Evolutionary conservation across 169 alveolate genomes (phyloP).

Genomic region (Plasmodium relictum): DNA sequence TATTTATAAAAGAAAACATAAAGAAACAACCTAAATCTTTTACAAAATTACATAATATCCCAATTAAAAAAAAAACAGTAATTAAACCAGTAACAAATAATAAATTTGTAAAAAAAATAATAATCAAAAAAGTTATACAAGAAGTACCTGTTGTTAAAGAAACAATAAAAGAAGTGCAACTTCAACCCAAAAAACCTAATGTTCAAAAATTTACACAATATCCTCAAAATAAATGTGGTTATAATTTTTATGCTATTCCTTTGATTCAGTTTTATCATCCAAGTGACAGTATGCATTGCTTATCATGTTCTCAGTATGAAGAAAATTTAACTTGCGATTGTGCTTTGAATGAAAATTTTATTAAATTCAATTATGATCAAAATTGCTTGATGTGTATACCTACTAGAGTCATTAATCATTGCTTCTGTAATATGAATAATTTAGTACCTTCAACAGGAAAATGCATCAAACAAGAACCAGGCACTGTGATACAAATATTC

Average conservation of each 20-base stretch:
- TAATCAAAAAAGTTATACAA: conserved; percentile 10
- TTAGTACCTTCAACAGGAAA: neutral
- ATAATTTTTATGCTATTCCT: conserved; percentile 26
- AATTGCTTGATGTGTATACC: conserved; percentile 52
- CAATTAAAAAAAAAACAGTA: conserved; percentile 12
- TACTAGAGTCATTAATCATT: conserved; percentile 24
- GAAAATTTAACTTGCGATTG: conserved; percentile 19
- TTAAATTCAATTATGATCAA: conserved; percentile 26
- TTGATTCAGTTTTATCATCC: conserved; percentile 45
- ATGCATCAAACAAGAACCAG: neutral
- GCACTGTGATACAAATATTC: no score
- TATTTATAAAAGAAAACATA: conserved; percentile 19
- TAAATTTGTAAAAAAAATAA: conserved; percentile 31
- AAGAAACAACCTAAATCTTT: neutral
- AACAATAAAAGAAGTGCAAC: neutral
- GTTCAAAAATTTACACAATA: conserved; percentile 11
- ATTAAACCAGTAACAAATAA: conserved; percentile 15
- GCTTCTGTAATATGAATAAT: conserved; percentile 1
- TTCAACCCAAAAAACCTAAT: neutral
- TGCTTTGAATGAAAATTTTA: conserved; percentile 16
- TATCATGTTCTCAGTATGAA: conserved; percentile 42
- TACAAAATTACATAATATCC: neutral
- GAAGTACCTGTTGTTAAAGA: conserved; percentile 10
- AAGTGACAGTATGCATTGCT: conserved; percentile 38
- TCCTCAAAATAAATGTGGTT: conserved; percentile 18